A percentile compares a stretch with the other conserved stretches of the same genome.
phyloP scores from a whole-genome alignment of 2,329 filamentous ascomycete genomes.

The Pseudocercospora eumusae region DNA sequence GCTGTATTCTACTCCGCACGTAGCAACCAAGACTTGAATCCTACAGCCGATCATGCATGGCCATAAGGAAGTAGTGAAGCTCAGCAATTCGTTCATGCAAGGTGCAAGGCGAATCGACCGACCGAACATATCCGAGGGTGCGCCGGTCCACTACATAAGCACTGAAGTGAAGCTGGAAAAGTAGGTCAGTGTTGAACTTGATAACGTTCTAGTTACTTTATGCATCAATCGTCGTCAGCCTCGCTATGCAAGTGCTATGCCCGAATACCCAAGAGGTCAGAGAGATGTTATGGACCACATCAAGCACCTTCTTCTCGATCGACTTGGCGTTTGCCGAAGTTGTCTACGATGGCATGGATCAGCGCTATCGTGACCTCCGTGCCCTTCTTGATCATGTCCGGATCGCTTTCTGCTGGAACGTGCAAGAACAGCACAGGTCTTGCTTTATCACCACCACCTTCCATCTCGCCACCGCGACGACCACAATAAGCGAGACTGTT shows the following conservation, averaged over 20 bases:
- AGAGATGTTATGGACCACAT: neutral
- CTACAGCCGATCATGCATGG: neutral
- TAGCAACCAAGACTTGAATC: neutral
- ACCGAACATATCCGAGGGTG: neutral
- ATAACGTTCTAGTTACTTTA: neutral
- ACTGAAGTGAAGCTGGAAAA: neutral
- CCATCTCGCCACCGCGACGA: conserved; percentile 26
- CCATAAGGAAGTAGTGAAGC: neutral
- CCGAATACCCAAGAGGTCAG: neutral
- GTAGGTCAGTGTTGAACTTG: neutral
- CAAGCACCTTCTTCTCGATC: neutral
- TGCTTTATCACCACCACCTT: conserved; percentile 25
- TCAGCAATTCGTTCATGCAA: neutral
- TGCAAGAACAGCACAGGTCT: conserved; percentile 47
- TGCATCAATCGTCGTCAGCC: neutral
- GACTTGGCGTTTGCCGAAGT: conserved; percentile 23
- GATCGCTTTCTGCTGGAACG: conserved; percentile 43
- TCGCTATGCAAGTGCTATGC: conserved; percentile 6
- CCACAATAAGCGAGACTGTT: conserved; percentile 42
- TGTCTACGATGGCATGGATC: conserved; percentile 42
- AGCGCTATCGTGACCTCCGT: conserved; percentile 36
- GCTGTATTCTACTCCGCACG: conserved; percentile 20
- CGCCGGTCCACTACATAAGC: neutral
- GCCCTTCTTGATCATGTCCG: conserved; percentile 39
- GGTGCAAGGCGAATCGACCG: neutral